These are phyloP conservation scores for Telopea speciosissima DNA, from an alignment of 177 flowering plant species.

Conservation along the genomic window DNA sequence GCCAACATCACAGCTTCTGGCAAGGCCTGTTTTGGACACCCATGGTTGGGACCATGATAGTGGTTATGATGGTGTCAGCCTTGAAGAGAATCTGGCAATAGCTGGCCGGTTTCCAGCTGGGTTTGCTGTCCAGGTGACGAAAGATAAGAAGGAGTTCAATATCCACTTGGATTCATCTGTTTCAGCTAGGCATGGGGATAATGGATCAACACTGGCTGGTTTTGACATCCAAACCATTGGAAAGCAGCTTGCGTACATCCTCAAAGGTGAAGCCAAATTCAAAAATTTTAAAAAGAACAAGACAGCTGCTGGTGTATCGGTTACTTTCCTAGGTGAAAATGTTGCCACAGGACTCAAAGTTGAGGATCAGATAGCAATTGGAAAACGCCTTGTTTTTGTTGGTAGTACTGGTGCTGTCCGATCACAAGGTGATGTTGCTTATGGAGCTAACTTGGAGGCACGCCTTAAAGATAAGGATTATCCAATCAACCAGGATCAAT, in stretches of 20 bases:
- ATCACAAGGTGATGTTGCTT: slow-evolving; percentile 60
- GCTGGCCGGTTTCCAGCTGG: slow-evolving; percentile 52
- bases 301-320: slow-evolving; percentile 61
- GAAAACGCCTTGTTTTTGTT: slow-evolving; percentile 52
- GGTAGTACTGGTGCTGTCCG: slow-evolving; percentile 67
- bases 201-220: slow-evolving; percentile 66
- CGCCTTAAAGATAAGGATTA: slow-evolving; percentile 56
- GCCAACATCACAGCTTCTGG: slow-evolving; percentile 79
- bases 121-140: slow-evolving; percentile 59
- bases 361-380: slow-evolving; percentile 71
- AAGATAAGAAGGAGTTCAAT: slow-evolving; percentile 88
- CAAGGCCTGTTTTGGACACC: slow-evolving; percentile 77
- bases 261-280: slow-evolving; percentile 75
- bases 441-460: slow-evolving; percentile 75
- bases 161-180: slow-evolving; percentile 77
- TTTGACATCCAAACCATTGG: slow-evolving; percentile 85
- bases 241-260: slow-evolving; percentile 67
- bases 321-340: slow-evolving; percentile 78
- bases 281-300: slow-evolving; percentile 67
- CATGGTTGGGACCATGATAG: slow-evolving; percentile 98
- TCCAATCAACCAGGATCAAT: slow-evolving; percentile 72
- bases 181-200: slow-evolving; percentile 69
- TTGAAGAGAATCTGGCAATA: slow-evolving; percentile 64
- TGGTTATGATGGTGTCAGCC: slow-evolving; percentile 87
- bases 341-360: slow-evolving; percentile 73